Evolutionary conservation across 495 filamentous ascomycete species (phyloP), one percentile per base, ranked within the genome.

Genomic region (Barbatosphaeria neglecta): DNA sequence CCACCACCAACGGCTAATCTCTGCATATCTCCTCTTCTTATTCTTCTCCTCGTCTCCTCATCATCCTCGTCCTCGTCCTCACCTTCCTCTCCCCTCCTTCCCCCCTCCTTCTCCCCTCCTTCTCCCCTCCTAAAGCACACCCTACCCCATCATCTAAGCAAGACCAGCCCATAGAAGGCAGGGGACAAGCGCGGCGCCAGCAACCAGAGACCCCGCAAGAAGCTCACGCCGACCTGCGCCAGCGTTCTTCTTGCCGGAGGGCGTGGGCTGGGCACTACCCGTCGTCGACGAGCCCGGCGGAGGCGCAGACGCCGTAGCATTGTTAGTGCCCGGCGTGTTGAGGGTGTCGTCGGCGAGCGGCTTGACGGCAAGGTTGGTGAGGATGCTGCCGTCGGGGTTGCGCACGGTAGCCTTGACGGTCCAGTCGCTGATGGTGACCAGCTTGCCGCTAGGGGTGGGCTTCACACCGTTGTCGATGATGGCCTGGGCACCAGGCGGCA

Each of bases 401-500:
- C 56, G 59, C 46, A 72, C 66, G 9, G 51, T 41, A 44, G 62
- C 54, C 41, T 49, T 64, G 54, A 74, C 65, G 22, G 51, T 57
- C 49, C 58, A 74, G 51, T 69, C 51, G 46, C 54, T 60, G 57
- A 68, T 62, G 24, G 63, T 48, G 49, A 71, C 57, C 43, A 68
- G 49, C 51, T 66, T 62, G 55, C 65, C 68, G 27, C 43, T 50
- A 42, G 68, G 63, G 47, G 56, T 55, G 40, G 63, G 62, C 24
- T 42, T 59, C 40, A 78, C 68, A 33, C 74, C 75, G 15, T 75
- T 71, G 35, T 80, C 64, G 53, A 85, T 81, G 45, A 75, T 66
- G 19, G 61, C 53, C 53, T 63, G 54, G 27, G 64, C 65, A 42
- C 58, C 62, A 5, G 69, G 64, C 24, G 74, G 72, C 18, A 60